Percentiles rank a stretch among this genome's conserved stretches.
Evolutionary conservation across 2,329 filamentous ascomycete genomes (phyloP).

Genomic region (Alternaria longipes): DNA sequence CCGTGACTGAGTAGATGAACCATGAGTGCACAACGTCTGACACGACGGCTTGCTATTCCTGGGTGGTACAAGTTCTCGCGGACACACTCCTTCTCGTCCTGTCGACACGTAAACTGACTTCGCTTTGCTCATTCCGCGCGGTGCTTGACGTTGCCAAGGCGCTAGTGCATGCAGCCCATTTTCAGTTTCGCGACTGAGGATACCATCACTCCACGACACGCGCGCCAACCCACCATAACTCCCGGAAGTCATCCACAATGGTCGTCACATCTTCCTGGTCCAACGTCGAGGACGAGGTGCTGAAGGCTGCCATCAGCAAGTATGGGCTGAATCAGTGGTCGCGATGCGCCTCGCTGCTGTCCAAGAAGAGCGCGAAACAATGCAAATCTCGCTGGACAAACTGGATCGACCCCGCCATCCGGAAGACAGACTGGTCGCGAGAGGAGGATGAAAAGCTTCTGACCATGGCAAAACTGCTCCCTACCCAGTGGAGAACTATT

Average conservation of each 20-base stretch:
- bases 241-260: conserved; percentile 64
- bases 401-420: conserved; percentile 97
- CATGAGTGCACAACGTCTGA: background rate
- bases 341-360: conserved; percentile 94
- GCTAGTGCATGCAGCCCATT: conserved; percentile 29
- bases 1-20: background rate
- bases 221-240: conserved; percentile 12
- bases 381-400: conserved; percentile 99
- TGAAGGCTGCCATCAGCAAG: conserved; percentile 73
- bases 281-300: conserved; percentile 88
- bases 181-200: conserved; percentile 31
- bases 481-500: conserved; percentile 98
- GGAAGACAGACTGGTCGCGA: conserved; percentile 98
- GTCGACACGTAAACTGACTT: background rate
- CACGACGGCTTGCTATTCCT: background rate
- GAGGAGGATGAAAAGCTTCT: conserved; percentile 98
- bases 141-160: conserved; percentile 27
- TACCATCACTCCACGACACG: conserved; percentile 26
- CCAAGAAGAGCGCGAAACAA: conserved; percentile 97
- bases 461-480: conserved; percentile 97
- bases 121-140: conserved; percentile 2
- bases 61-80: background rate
- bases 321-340: conserved; percentile 79
- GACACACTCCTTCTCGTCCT: background rate
- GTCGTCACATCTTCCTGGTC: conserved; percentile 49